Percentiles rank a stretch among this genome's conserved stretches.
Evolutionary conservation across 257 asterid genomes (phyloP).

Genomic region (Primulina eburnea): DNA sequence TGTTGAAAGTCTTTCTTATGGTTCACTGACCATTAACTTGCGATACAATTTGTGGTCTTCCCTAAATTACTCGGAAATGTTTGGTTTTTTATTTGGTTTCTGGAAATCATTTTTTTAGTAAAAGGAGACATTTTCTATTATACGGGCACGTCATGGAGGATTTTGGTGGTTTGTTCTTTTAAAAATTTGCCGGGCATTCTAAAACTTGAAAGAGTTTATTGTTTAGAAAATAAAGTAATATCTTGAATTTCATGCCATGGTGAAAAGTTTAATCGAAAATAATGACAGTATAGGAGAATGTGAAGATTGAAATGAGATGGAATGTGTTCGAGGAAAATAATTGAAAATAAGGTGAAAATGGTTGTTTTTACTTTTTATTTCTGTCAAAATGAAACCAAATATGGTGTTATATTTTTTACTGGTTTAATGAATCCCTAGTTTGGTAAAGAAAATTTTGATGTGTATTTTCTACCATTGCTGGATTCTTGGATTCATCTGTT

Average conservation of each 20-base stretch:
- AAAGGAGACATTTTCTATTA: neutral
- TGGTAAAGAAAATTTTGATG: neutral
- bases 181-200: neutral
- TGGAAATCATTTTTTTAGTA: neutral
- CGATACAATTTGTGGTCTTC: neutral
- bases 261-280: too few species aligned
- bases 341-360: neutral
- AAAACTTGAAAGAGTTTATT: neutral
- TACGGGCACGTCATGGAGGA: neutral
- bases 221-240: neutral
- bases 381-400: neutral
- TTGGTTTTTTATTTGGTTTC: neutral
- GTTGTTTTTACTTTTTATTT: neutral
- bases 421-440: neutral
- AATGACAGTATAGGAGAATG: neutral
- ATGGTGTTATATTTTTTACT: neutral
- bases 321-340: neutral
- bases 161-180: neutral
- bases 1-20: slow-evolving; percentile 9
- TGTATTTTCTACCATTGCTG: neutral
- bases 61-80: neutral
- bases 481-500: neutral
- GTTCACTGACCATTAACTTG: neutral
- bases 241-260: neutral
- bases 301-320: neutral